These are phyloP conservation scores for Debaryomyces maramus DNA, from an alignment of 805 yeast species.

Conservation along the genomic window DNA sequence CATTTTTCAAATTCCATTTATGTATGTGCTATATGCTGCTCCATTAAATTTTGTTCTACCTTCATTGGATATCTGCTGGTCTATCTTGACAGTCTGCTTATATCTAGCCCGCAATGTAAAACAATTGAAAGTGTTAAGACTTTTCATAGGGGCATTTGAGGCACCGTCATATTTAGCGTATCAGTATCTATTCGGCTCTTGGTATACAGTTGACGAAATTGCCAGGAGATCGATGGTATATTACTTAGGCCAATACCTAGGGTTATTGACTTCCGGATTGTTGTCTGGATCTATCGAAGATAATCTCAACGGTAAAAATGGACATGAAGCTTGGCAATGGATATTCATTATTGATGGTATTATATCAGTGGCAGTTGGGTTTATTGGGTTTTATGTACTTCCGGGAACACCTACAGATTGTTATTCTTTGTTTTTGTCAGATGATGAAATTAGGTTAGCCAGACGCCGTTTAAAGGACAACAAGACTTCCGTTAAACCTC, in stretches of 20 bases:
- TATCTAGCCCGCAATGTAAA: slow-evolving; percentile 47
- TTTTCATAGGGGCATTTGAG: slow-evolving; percentile 64
- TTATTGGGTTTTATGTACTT: slow-evolving; percentile 50
- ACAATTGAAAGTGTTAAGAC: slow-evolving; percentile 56
- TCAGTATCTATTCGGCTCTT: slow-evolving; percentile 47
- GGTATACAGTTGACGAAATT: slow-evolving; percentile 26
- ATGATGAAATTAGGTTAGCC: slow-evolving; percentile 26
- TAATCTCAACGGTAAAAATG: slow-evolving; percentile 46
- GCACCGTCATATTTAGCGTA: slow-evolving; percentile 44
- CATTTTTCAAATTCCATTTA: slow-evolving; percentile 59
- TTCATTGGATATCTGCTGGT: slow-evolving; percentile 60
- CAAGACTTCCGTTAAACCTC: slow-evolving; percentile 13
- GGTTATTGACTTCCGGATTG: slow-evolving; percentile 56
- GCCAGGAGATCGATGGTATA: slow-evolving; percentile 34
- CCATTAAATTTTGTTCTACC: slow-evolving; percentile 54
- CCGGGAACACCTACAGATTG: slow-evolving; percentile 60
- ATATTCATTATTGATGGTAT: slow-evolving; percentile 60
- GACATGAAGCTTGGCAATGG: slow-evolving; percentile 68
- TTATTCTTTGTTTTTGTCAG: slow-evolving; percentile 24
- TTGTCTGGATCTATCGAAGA: slow-evolving; percentile 53
- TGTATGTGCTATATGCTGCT: slow-evolving; percentile 50
- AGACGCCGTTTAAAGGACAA: slow-evolving; percentile 15
- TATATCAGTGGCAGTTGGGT: slow-evolving; percentile 54
- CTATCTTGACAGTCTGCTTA: slow-evolving; percentile 56
- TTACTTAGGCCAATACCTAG: slow-evolving; percentile 59